Evolutionary conservation across 169 alveolate genomes (phyloP), one percentile per base, ranked within the genome.

Genomic region (Eimeria necatrix): DNA sequence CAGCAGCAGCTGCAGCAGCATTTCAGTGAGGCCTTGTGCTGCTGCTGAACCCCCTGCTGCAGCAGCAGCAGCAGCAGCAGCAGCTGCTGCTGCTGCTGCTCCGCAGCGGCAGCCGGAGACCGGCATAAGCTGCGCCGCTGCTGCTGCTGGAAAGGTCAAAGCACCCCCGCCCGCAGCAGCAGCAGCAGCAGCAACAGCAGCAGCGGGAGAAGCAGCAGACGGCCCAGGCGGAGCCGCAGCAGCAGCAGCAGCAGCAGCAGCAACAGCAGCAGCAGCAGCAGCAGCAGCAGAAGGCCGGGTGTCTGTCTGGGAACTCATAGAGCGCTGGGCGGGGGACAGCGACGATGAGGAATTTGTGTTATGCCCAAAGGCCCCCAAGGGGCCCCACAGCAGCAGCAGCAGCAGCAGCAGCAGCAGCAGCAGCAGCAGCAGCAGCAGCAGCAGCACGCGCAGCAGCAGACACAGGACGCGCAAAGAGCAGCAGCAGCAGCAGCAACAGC

Each of bases 331-430:
- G 56, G 16, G 9, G 20, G 85, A 74, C 14, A 74, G 85, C 56
- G 85, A 74, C 53, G 85, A 74, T 24, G 85, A 74, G 26, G 85
- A 74, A 52, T 74, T 74, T 24, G 52, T 74, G n/a, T 6, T 24
- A 52, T 6, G 9, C 14, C n/a, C 85, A n/a, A n/a, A n/a, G n/a
- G n/a, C n/a, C n/a, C n/a, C n/a, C 9, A 5, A n/a, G n/a, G n/a
- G n/a, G n/a, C n/a, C n/a, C n/a, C n/a, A n/a, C n/a, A n/a, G n/a
- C n/a, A n/a, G n/a, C n/a, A n/a, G n/a, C n/a, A n/a, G n/a, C n/a
- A n/a, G n/a, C n/a, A n/a, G 48, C n/a, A 68, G 80, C 80, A 16
- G 20, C 14, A 59, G 18, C 22, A 59, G 70, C 22, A 59, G 18
- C 22, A 59, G 22, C 22, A 59, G 70, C 22, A 59, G 70, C 22